Base-by-base conservation (phyloP, 2,329 filamentous ascomycete species). In the Fusarium sp. region DNA sequence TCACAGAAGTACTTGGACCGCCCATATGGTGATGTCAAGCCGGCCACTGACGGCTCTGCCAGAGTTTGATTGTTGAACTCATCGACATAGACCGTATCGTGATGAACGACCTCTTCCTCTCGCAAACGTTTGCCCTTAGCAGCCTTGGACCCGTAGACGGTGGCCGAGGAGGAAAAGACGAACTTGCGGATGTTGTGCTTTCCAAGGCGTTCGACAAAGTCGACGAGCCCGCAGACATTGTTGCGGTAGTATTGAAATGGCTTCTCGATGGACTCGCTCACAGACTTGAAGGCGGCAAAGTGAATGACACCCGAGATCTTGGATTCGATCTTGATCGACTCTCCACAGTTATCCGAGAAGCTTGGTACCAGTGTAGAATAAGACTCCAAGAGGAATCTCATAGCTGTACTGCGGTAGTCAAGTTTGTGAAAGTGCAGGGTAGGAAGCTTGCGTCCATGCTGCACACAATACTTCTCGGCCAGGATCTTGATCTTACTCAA, bases 1-100 rank as follows among this genome's bases (percentile, higher is more conserved):
- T 91, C 89, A 65, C 87, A 88, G 78, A 91, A 88, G 81, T 87
- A 91, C 76, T 91, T 91, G 3, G 88, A 87, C 51, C 89, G 83
- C 33, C 88, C 89, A 72, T 91, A 91, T 2, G 89, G 53, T 2
- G 53, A 56, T 5, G 44, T 50, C 2, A 56, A 13, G 6, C 44
- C 53, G 26, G 53, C 40, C 5, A 56, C 53, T 1, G 42, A 50
- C 6, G 44, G 53, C 8, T 56, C 53, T 10, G 18, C 28, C 4
- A 56, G 8, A 13, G 28, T 28, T 76, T 76, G 65, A 36, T 69
- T 55, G 41, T 64, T 57, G 30, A 86, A 83, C 40, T 80, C 79
- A 56, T 82, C 79, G 12, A 74, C 86, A 85, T 20, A 87, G 82
- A 65, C 85, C 66, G 88, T 61, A 4, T 57, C 62, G 30, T 69